phyloP scores from a whole-genome alignment of 2,329 filamentous ascomycete species.

The Venturia nashicola region DNA sequence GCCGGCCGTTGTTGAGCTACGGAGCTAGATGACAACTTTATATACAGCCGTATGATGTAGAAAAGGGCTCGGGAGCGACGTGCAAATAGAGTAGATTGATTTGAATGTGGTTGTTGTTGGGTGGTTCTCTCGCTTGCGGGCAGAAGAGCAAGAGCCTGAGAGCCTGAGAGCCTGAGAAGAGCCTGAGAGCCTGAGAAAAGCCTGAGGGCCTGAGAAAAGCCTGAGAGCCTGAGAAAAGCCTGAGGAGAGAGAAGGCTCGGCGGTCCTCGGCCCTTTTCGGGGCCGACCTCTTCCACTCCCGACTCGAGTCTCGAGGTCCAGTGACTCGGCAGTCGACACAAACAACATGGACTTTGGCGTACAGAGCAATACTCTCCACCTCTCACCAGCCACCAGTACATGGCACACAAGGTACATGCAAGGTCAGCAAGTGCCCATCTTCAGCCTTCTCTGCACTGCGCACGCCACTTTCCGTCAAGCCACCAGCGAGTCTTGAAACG shows the following conservation, averaged over 20 bases:
- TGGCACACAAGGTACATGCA: not conserved
- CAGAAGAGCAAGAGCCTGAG: not conserved
- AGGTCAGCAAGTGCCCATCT: not conserved
- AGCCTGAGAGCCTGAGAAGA: no score
- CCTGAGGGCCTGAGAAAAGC: no score
- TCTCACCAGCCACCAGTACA: not conserved
- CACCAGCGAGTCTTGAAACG: not conserved
- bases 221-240: no score
- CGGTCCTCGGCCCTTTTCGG: not conserved
- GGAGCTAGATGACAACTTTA: conserved; percentile 1
- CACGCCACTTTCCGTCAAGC: not conserved
- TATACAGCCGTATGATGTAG: not conserved
- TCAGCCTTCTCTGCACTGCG: conserved; percentile 1
- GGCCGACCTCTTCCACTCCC: not conserved
- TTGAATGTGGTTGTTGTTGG: not conserved
- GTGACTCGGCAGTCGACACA: not conserved
- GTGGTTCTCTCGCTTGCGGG: not conserved
- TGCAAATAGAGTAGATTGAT: not conserved
- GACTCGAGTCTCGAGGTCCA: no score
- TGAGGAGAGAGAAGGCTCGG: not conserved
- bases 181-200: no score
- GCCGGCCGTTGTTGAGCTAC: not conserved
- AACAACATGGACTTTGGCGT: not conserved
- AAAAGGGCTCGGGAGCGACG: not conserved
- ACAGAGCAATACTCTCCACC: not conserved